Conservation (phyloP, 2,329 filamentous ascomycete species). For the Penicillium sp. region DNA sequence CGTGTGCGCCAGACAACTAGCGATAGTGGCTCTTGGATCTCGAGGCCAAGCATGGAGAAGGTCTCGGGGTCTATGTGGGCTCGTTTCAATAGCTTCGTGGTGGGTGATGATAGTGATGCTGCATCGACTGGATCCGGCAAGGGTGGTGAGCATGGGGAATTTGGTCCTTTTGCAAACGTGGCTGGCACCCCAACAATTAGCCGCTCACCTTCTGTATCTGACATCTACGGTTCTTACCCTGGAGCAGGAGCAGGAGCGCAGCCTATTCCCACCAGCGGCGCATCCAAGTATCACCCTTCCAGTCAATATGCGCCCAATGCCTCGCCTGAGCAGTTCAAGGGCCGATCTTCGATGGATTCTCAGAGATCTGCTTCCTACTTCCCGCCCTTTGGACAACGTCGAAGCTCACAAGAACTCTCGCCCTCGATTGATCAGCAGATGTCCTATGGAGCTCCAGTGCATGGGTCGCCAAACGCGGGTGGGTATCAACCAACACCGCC, state of each 20-base stretch:
- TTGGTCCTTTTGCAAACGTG: conserved; percentile 80
- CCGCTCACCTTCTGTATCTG: conserved; percentile 70
- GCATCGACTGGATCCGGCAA: conserved; percentile 58
- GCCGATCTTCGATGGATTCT: conserved; percentile 51
- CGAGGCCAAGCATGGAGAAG: conserved; percentile 93
- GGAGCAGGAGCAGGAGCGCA: conserved; percentile 35
- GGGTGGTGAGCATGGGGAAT: conserved; percentile 56
- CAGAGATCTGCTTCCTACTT: conserved; percentile 44
- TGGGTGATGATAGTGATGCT: conserved; percentile 78
- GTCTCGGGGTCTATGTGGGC: conserved; percentile 88
- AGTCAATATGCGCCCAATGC: conserved; percentile 49
- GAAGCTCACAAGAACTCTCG: conserved; percentile 39
- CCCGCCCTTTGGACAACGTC: conserved; percentile 35
- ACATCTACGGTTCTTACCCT: conserved; percentile 67
- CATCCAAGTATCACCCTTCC: conserved; percentile 47
- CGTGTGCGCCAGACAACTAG: conserved; percentile 83
- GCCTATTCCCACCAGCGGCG: conserved; percentile 33
- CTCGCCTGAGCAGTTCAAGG: conserved; percentile 53
- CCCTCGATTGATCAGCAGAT: conserved; percentile 35
- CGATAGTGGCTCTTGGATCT: conserved; percentile 83
- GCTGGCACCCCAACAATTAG: conserved; percentile 73
- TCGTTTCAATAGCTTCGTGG: conserved; percentile 94
- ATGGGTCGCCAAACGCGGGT: conserved; percentile 33
- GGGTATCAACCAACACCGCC: conserved; percentile 42
- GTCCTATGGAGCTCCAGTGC: conserved; percentile 33